Conservation (phyloP, 306 rosid species). For the Gynostemma pentaphyllum region DNA sequence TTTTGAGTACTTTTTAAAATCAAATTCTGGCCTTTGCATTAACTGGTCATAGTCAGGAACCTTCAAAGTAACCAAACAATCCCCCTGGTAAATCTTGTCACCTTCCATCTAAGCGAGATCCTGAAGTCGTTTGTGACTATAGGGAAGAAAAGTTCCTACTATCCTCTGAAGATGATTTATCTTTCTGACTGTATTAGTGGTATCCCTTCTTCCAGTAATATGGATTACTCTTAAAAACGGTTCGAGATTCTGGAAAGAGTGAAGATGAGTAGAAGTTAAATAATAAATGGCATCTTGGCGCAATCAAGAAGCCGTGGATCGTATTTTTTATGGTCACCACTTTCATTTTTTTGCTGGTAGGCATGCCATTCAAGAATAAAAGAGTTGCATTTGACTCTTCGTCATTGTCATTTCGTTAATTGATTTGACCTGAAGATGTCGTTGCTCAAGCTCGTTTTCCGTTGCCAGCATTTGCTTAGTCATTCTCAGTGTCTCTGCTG, state of each 20-base stretch:
- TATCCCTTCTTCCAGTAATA: not conserved
- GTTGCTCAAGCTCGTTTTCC: not conserved
- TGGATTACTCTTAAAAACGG: not conserved
- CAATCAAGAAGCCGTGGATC: not conserved
- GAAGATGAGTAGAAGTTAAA: not conserved
- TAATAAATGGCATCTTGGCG: not conserved
- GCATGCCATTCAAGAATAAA: not conserved
- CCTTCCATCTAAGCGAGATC: not conserved
- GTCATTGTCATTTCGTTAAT: not conserved
- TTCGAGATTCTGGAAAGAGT: not conserved
- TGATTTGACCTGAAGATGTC: not conserved
- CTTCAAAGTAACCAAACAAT: conserved; percentile 1
- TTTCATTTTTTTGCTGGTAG: not conserved
- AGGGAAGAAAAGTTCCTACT: not conserved
- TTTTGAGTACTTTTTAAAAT: not conserved
- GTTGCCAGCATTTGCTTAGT: not conserved
- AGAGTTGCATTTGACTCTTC: not conserved
- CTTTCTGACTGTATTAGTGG: not conserved
- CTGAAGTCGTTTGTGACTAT: not conserved
- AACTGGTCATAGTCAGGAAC: not conserved
- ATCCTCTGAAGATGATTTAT: not conserved
- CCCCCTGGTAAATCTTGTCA: not conserved
- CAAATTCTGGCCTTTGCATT: not conserved
- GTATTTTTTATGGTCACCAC: not conserved
- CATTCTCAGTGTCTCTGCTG: not conserved